Evolutionary conservation across 129 eudicot genomes (phyloP), one percentile per base, ranked within the genome.

Genomic region (Pulicaria dysenterica): DNA sequence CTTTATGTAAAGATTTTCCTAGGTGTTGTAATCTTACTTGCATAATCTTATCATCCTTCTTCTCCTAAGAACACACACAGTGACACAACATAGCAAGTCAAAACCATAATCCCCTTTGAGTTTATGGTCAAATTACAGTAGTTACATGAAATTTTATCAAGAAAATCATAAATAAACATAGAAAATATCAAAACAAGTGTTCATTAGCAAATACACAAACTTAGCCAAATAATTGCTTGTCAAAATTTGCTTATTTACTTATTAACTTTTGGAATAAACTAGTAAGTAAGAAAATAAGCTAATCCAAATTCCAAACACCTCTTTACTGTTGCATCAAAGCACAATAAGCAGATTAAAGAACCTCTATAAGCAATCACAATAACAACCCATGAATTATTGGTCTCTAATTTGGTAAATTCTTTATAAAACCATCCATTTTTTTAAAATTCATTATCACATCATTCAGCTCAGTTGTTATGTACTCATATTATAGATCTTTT

Each of bases 11-110:
- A 37, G 80, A 40, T 40, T 76, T 80, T 4, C 31, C 79, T 3
- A 77, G 48, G 34, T 78, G 83, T 46, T 91, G 89, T 61, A 83
- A 72, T 53, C 60, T 83, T 58, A 86, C 85, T 55, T 76, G 85
- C 71, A 91, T 37, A 24, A 62, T 77, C 36, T 77, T 83, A 38
- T 67, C 36, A 48, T 31, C 70, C 14, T 81, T 54, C 3, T 68
- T 77, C 56, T 59, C 83, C 97, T 91, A 74, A 61, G 45, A 42
- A 34, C 54, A 83, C n/a, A 57, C 7, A 81, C 16, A 40, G 31
- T 24, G 31, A 24, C 31, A 43, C 39, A 58, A 37, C 48, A 75
- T 8, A 47, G 8, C 13, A 16, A 58, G 76, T 39, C 48, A 72
- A 60, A 70, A 67, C 39, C 14, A 70, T 46, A 8, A 64, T 14